Conservation (phyloP, 441 rosid species). For the Breynia disticha region DNA sequence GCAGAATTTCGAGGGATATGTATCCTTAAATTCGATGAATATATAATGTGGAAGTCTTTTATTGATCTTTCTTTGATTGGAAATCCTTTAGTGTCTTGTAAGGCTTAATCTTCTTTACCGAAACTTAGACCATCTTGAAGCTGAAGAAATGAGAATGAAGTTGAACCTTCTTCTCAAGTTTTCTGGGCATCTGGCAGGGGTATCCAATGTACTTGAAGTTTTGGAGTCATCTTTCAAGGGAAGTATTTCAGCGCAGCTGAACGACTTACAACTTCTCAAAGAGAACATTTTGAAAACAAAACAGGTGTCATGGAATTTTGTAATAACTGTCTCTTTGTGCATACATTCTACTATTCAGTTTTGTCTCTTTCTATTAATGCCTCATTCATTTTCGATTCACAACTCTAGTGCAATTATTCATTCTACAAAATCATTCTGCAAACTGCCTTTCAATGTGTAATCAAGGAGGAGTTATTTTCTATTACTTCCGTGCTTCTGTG, state of each 20-base stretch:
- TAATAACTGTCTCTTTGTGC: neutral
- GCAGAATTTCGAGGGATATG: slow-evolving; percentile 63
- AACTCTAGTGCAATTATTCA: no score
- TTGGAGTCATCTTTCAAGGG: slow-evolving; percentile 72
- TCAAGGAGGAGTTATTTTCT: no score
- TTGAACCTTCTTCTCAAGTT: slow-evolving; percentile 45
- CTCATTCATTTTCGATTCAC: no score
- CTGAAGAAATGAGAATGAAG: slow-evolving; percentile 48
- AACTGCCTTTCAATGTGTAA: no score
- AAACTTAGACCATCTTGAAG: slow-evolving; percentile 51
- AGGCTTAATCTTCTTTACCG: slow-evolving; percentile 31
- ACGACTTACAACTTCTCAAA: slow-evolving; percentile 70
- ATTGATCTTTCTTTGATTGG: slow-evolving; percentile 3
- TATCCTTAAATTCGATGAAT: slow-evolving; percentile 43
- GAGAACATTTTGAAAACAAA: slow-evolving; percentile 71
- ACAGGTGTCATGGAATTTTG: slow-evolving; percentile 46
- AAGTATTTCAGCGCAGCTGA: slow-evolving; percentile 54
- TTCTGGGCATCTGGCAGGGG: slow-evolving; percentile 46
- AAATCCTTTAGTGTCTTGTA: neutral
- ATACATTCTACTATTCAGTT: no score
- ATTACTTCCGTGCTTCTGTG: no score
- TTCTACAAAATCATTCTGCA: no score
- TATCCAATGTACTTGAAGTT: slow-evolving; percentile 71
- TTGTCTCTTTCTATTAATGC: no score
- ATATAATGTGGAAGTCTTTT: neutral